Evolutionary conservation across 75 land plant genomes (phyloP), one percentile per base, ranked within the genome.

Genomic region (Cunninghamia lanceolata): DNA sequence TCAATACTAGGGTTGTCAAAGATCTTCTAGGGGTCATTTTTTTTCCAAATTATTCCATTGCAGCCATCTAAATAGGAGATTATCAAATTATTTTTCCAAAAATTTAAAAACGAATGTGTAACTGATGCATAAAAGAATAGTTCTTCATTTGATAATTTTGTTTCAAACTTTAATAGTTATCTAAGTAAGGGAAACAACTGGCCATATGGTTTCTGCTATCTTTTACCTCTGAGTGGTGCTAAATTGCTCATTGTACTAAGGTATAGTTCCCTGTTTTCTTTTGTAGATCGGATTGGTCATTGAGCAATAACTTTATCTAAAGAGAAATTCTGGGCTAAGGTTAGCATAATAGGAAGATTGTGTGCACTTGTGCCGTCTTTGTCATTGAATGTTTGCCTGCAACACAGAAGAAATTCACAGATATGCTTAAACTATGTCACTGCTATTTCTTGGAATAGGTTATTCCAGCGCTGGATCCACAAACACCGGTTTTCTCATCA

Each of bases 401-500:
- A 63, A 63, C 9, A 21, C 28, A 77, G 28, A 19, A 43, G 25
- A 8, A 80, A 45, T 25, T 45, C 46, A n/a, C 82, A 28, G 30
- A 45, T 40, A 3, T 43, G 10, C 46, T 9, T 43, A 79, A 28
- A 80, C 46, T 43, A 45, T 45, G 34, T 45, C 13, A 45, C 15
- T 45, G 52, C 25, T 80, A 28, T 82, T 35, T 43, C 30, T 88
- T 88, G 70, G 80, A 52, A 82, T 93, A 98, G 99, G 99, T 98
- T 32, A 91, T 98, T 85, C 99, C 99, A 83, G 99, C 97, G 30
- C 89, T 98, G 91, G 99, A 97, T 91, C 87, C 97, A 10, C 63
- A 86, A 71, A 98, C 99, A 46, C 99, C 96, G 85, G 93, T 98
- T 39, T 98, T 91, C 90, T 92, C 99, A 56, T 93, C 99, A 77